Evolutionary conservation across 495 filamentous ascomycete genomes (phyloP).

Genomic region (Penicillium turbatum): DNA sequence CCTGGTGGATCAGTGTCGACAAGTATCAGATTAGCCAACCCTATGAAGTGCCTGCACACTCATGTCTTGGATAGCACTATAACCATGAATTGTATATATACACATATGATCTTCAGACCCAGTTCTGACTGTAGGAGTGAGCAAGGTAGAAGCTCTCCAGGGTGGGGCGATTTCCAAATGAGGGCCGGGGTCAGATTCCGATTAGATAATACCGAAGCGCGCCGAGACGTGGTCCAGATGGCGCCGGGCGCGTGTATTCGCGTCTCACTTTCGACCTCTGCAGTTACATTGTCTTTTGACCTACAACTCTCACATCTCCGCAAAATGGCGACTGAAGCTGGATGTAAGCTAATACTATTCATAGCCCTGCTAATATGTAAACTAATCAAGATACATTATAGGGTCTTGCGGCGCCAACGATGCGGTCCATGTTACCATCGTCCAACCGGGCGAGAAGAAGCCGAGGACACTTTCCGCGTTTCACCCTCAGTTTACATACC

Average conservation of each 20-base stretch:
- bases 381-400: slow-evolving; percentile 28
- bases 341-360: slow-evolving; percentile 37
- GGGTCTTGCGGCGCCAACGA: slow-evolving; percentile 75
- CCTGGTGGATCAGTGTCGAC: no score
- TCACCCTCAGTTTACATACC: slow-evolving; percentile 81
- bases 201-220: slow-evolving; percentile 24
- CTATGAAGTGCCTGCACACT: no score
- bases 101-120: no score
- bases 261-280: slow-evolving; percentile 8
- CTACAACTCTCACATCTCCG: not conserved
- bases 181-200: slow-evolving; percentile 3
- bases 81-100: no score
- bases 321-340: slow-evolving; percentile 46
- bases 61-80: no score
- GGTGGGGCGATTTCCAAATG: not conserved
- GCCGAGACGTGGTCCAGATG: not conserved
- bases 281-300: not conserved
- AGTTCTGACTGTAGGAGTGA: no score
- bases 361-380: not conserved
- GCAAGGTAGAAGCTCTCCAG: no score
- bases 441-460: slow-evolving; percentile 52
- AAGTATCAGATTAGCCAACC: no score
- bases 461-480: slow-evolving; percentile 62
- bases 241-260: slow-evolving; percentile 1
- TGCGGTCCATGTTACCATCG: slow-evolving; percentile 65